Percentiles rank a stretch among this genome's conserved stretches.
Evolutionary conservation across 2,329 filamentous ascomycete genomes (phyloP).

Genomic region (Raffaelea arxii): DNA sequence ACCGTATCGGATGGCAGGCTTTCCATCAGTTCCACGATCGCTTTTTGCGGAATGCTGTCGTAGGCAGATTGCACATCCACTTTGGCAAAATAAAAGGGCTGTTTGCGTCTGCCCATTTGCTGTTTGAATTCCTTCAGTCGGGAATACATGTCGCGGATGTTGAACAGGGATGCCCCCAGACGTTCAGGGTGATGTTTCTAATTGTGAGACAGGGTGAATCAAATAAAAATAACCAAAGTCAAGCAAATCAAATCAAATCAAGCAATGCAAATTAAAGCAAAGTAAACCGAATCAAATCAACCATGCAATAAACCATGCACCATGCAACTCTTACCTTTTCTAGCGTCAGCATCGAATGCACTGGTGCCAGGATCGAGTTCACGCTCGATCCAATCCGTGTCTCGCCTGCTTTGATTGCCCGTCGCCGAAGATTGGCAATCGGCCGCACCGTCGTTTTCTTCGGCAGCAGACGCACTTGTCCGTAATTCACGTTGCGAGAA

Average conservation of each 20-base stretch:
- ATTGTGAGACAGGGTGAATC: too few species aligned
- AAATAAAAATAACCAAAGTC: neutral
- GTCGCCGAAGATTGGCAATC: constrained; percentile 75
- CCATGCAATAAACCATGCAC: too few species aligned
- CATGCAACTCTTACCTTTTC: constrained; percentile 51
- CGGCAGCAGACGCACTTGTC: constrained; percentile 71
- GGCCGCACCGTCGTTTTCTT: constrained; percentile 69
- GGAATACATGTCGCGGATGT: constrained; percentile 68
- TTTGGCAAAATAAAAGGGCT: constrained; percentile 75
- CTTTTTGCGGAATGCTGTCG: constrained; percentile 82
- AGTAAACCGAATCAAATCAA: neutral
- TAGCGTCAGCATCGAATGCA: constrained; percentile 66
- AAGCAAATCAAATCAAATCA: neutral
- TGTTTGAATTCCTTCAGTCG: constrained; percentile 62
- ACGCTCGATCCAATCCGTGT: constrained; percentile 49
- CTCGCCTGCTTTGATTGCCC: constrained; percentile 34
- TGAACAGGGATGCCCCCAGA: constrained; percentile 75
- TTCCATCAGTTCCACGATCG: constrained; percentile 56
- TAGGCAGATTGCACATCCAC: constrained; percentile 88
- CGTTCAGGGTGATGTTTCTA: constrained; percentile 35
- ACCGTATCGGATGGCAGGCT: constrained; percentile 44
- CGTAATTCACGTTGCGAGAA: constrained; percentile 60
- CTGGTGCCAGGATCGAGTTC: constrained; percentile 54
- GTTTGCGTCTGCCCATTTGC: constrained; percentile 25
- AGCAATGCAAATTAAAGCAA: neutral